Percentiles rank a stretch among this genome's conserved stretches.
Conservation (phyloP, 805 yeast genomes). For the Cyberlindnera maritima region DNA sequence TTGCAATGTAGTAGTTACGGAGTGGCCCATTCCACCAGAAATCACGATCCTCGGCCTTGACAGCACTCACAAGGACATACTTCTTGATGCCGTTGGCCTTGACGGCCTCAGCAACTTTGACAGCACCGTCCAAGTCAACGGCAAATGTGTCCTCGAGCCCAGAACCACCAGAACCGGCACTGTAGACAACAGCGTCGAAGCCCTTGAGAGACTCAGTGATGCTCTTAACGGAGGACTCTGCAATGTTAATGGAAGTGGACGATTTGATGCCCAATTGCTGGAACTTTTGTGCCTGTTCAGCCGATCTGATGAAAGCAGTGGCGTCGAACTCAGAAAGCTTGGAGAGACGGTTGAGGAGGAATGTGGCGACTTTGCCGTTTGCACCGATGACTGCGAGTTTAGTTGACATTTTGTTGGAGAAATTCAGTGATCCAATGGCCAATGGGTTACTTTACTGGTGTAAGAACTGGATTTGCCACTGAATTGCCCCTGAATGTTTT, state of each 20-base stretch:
- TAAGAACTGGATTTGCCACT: too few species aligned
- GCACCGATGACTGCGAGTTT: constrained; percentile 55
- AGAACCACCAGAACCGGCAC: constrained; percentile 63
- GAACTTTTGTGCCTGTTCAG: constrained; percentile 42
- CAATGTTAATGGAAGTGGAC: constrained; percentile 38
- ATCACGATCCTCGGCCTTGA: constrained; percentile 50
- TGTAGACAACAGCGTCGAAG: constrained; percentile 54
- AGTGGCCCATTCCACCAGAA: constrained; percentile 39
- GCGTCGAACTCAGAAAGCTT: constrained; percentile 35
- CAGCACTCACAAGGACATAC: constrained; percentile 53
- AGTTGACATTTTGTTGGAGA: constrained; percentile 15
- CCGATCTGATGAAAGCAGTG: constrained; percentile 43
- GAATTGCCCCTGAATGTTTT: too few species aligned
- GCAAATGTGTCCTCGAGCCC: constrained; percentile 42
- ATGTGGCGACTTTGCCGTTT: constrained; percentile 58
- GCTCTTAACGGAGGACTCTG: constrained; percentile 33
- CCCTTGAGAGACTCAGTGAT: constrained; percentile 41
- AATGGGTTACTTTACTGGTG: too few species aligned
- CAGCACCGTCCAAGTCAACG: constrained; percentile 63
- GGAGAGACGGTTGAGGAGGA: constrained; percentile 37
- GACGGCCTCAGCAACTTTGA: constrained; percentile 54
- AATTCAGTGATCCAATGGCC: too few species aligned
- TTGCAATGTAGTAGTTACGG: constrained; percentile 54
- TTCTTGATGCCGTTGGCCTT: constrained; percentile 41
- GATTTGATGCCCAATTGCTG: constrained; percentile 34